A percentile compares a stretch with the other conserved stretches of the same genome.
Evolutionary conservation across 306 rosid species (phyloP).

Genomic region (Vigna hirtella): DNA sequence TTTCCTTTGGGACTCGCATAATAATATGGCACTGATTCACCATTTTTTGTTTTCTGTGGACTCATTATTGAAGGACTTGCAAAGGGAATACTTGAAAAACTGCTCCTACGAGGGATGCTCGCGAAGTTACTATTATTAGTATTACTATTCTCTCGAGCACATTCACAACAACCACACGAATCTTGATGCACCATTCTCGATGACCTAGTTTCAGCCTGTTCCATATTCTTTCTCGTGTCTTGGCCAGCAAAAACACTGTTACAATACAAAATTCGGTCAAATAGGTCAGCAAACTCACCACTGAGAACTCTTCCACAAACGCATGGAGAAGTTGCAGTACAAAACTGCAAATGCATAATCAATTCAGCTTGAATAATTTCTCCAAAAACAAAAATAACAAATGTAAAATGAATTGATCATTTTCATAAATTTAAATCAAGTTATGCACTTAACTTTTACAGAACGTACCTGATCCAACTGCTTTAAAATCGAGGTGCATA

Average conservation of each 20-base stretch:
- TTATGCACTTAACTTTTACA: background rate
- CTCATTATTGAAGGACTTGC: conserved; percentile 60
- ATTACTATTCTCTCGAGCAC: conserved; percentile 1
- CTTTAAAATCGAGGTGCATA: background rate
- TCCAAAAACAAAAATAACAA: background rate
- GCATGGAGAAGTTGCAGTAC: background rate
- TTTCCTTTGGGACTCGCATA: conserved; percentile 51
- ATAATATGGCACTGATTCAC: conserved; percentile 52
- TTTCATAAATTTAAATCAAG: background rate
- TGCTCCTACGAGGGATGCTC: conserved; percentile 56
- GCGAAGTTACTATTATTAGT: conserved; percentile 25
- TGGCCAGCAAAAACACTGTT: conserved; percentile 58
- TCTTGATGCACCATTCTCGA: conserved; percentile 44
- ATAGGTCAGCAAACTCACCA: conserved; percentile 6
- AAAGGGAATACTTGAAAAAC: conserved; percentile 65
- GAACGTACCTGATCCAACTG: background rate
- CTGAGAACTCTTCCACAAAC: conserved; percentile 21
- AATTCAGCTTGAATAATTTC: background rate
- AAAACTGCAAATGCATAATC: conserved; percentile 5
- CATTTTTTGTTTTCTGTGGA: conserved; percentile 53
- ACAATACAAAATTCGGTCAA: conserved; percentile 37
- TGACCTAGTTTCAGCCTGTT: conserved; percentile 48
- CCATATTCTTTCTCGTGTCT: conserved; percentile 47
- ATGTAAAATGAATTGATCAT: background rate
- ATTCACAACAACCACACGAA: conserved; percentile 34